Evolutionary conservation across 2,329 filamentous ascomycete species (phyloP).

Genomic region (Colletotrichum endophyticum): DNA sequence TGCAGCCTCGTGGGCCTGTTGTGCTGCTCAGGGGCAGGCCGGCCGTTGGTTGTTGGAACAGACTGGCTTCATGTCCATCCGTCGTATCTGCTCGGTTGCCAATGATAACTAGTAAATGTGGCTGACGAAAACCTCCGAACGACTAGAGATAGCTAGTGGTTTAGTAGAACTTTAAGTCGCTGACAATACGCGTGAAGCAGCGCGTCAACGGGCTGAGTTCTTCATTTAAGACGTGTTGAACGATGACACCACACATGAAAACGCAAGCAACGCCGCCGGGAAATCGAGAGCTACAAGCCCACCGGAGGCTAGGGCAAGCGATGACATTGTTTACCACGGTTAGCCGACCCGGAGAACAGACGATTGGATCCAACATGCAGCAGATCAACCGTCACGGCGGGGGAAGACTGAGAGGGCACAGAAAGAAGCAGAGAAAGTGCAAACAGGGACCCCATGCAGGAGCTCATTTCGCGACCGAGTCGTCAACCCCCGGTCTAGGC

Average conservation of each 20-base stretch:
- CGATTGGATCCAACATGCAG: neutral
- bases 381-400: neutral
- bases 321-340: neutral
- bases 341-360: neutral
- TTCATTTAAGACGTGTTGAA: neutral
- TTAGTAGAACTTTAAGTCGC: neutral
- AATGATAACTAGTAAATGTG: neutral
- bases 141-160: neutral
- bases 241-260: neutral
- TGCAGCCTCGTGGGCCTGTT: neutral
- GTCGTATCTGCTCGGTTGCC: neutral
- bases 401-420: neutral
- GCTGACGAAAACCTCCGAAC: neutral
- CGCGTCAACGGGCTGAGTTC: neutral
- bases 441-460: conserved; percentile 2
- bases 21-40: neutral
- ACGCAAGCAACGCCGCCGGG: neutral
- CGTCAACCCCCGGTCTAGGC: neutral
- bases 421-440: neutral
- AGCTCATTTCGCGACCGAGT: conserved; percentile 12
- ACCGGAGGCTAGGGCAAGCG: neutral
- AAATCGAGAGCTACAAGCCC: neutral
- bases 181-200: neutral
- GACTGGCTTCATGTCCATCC: neutral
- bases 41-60: neutral